These are phyloP conservation scores for Rhizopogon salebrosus DNA, from an alignment of 768 basidiomycete species.

Conservation along the genomic window DNA sequence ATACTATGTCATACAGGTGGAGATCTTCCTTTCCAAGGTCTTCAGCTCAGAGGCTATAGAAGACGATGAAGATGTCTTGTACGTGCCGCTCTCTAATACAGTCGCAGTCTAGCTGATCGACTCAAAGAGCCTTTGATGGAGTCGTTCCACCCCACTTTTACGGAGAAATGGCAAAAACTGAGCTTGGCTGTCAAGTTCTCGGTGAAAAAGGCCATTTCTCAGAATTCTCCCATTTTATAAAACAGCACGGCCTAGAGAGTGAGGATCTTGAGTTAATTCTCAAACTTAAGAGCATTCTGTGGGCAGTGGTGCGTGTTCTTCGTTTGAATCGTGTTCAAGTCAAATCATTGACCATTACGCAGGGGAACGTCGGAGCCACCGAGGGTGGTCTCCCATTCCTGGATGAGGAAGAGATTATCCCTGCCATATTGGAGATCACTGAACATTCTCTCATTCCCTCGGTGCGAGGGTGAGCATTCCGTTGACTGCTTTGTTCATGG, in stretches of 20 bases:
- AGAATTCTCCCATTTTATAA: constrained; percentile 88
- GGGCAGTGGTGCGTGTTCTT: constrained; percentile 78
- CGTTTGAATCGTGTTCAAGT: background rate
- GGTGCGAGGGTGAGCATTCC: constrained; percentile 75
- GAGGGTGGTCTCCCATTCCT: constrained; percentile 90
- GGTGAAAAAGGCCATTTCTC: constrained; percentile 87
- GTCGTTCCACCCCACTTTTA: constrained; percentile 95
- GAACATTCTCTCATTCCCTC: constrained; percentile 86
- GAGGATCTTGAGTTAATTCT: constrained; percentile 80
- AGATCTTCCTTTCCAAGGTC: constrained; percentile 82
- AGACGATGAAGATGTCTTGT: constrained; percentile 68
- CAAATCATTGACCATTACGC: background rate
- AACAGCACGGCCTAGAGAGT: constrained; percentile 79
- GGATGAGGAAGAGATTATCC: constrained; percentile 93
- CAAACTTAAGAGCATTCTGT: constrained; percentile 91
- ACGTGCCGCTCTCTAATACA: constrained; percentile 13
- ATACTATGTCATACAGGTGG: constrained; percentile 89
- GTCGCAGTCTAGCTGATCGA: background rate
- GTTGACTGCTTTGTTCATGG: background rate
- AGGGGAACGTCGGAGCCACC: constrained; percentile 94
- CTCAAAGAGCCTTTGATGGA: constrained; percentile 70
- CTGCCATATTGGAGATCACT: constrained; percentile 85
- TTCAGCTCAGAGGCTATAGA: constrained; percentile 52
- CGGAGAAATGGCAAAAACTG: constrained; percentile 96
- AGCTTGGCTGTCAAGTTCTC: constrained; percentile 87